A percentile compares a stretch with the other conserved stretches of the same genome.
These are phyloP conservation scores for Cercospora janseana DNA, from an alignment of 2,329 filamentous ascomycete species.

Conservation along the genomic window DNA sequence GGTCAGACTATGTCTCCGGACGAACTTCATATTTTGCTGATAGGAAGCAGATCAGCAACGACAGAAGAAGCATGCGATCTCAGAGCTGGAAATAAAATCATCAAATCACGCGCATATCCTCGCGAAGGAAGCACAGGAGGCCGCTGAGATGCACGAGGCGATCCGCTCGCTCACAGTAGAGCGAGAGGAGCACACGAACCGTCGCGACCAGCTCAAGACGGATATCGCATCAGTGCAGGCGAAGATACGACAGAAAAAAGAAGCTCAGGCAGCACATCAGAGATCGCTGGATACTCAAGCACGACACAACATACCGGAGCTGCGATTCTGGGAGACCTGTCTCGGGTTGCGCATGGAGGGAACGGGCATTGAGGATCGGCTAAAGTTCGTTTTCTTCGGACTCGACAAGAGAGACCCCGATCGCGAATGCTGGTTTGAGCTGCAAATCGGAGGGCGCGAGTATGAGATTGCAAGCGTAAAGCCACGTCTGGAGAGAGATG, in stretches of 20 bases:
- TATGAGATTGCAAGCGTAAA: conserved; percentile 80
- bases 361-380: conserved; percentile 65
- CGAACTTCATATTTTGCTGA: conserved; percentile 15
- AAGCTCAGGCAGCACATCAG: conserved; percentile 70
- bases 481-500: conserved; percentile 77
- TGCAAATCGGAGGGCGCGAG: conserved; percentile 75
- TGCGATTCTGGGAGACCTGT: conserved; percentile 94
- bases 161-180: conserved; percentile 57
- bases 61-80: conserved; percentile 83
- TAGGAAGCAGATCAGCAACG: conserved; percentile 73
- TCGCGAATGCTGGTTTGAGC: conserved; percentile 88
- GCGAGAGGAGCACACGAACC: conserved; percentile 54
- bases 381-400: conserved; percentile 88
- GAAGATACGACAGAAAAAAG: conserved; percentile 66
- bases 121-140: conserved; percentile 74
- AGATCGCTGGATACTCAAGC: conserved; percentile 77
- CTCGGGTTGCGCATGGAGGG: conserved; percentile 88
- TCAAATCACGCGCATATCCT: conserved; percentile 69
- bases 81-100: conserved; percentile 72
- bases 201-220: conserved; percentile 55
- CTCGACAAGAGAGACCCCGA: conserved; percentile 85
- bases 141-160: conserved; percentile 60
- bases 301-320: conserved; percentile 84
- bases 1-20: conserved; percentile 54
- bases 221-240: conserved; percentile 65